phyloP scores from a whole-genome alignment of 805 yeast genomes.

The Candida insectalens region DNA sequence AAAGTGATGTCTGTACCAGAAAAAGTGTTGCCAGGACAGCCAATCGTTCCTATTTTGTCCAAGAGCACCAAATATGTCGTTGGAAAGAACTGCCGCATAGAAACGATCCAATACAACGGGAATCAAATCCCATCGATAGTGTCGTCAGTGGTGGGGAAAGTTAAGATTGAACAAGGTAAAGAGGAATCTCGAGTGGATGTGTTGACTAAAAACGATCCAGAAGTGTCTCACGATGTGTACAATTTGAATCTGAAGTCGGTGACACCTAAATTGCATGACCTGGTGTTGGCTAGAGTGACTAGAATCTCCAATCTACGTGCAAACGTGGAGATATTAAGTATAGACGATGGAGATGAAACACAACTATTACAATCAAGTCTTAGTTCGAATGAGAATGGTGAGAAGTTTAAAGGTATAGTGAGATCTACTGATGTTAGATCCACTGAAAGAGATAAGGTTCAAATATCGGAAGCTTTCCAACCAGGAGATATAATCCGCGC shows the following conservation, averaged over 20 bases:
- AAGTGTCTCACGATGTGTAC: not conserved
- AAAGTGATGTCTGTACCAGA: constrained; percentile 30
- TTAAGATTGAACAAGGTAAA: constrained; percentile 23
- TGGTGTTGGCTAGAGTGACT: constrained; percentile 68
- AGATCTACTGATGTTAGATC: constrained; percentile 84
- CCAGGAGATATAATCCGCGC: constrained; percentile 95
- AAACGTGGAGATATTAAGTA: constrained; percentile 56
- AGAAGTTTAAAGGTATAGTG: constrained; percentile 78
- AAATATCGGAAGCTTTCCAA: constrained; percentile 64
- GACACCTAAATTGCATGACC: constrained; percentile 77
- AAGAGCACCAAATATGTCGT: constrained; percentile 33
- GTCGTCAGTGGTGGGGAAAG: constrained; percentile 58
- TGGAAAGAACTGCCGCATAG: constrained; percentile 56
- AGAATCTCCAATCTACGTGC: constrained; percentile 63
- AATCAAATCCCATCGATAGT: constrained; percentile 31
- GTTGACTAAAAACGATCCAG: constrained; percentile 16
- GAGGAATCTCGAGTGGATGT: constrained; percentile 9
- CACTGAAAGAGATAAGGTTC: constrained; percentile 83
- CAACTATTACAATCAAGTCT: constrained; percentile 21
- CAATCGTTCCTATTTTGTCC: constrained; percentile 45
- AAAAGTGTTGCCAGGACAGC: constrained; percentile 72
- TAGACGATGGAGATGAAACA: constrained; percentile 9
- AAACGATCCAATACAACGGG: constrained; percentile 32
- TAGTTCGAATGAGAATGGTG: constrained; percentile 68
- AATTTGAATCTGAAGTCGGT: constrained; percentile 20